Evolutionary conservation across 768 basidiomycete genomes (phyloP), one percentile per base, ranked within the genome.

Genomic region (Suillus tomentosus): DNA sequence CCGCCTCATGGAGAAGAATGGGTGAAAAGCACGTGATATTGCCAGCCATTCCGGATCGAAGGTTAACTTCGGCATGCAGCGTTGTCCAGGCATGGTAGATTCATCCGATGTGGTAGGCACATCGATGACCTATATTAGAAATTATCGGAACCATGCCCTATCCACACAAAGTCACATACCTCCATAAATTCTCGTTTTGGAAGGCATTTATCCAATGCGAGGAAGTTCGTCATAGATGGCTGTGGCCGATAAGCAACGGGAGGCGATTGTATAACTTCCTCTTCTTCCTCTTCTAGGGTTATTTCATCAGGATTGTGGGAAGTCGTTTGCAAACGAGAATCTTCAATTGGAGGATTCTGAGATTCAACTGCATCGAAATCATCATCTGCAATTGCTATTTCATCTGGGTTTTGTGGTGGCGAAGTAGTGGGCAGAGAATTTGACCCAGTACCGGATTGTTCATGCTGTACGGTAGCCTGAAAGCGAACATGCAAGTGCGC

Each of bases 31-130:
- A 8, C 92, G 90, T 5, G 87, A 88, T 70, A 99, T 94, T 0
- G 95, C 95, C 55, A 99, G 86, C 97, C 97, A 99, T 73, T 94
- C 88, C 0, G 89, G 88, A 70, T 98, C 95, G 75, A 85, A 97
- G 15, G 84, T 82, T 22, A 98, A 70, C 0, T 64, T 66, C 5
- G 84, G 82, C 10, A 37, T 40, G 31, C 54, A 11, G 60, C 45
- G 56, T 66, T 64, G 40, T 64, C 62, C n/a, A 58, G 50, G 59
- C 10, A 66, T 60, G 45, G 63, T 50, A 39, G 66, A 62, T 34
- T 61, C 42, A 60, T 56, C 45, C 31, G 64, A 62, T 60, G 72
- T 61, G 51, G 70, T 68, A 5, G 80, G 78, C 27, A 93, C 74
- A 60, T 96, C 92, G 51, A 95, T 73, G 10, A 95, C 84, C 94